phyloP scores from a whole-genome alignment of 768 basidiomycete species.

The Lentinus tigrinus region DNA sequence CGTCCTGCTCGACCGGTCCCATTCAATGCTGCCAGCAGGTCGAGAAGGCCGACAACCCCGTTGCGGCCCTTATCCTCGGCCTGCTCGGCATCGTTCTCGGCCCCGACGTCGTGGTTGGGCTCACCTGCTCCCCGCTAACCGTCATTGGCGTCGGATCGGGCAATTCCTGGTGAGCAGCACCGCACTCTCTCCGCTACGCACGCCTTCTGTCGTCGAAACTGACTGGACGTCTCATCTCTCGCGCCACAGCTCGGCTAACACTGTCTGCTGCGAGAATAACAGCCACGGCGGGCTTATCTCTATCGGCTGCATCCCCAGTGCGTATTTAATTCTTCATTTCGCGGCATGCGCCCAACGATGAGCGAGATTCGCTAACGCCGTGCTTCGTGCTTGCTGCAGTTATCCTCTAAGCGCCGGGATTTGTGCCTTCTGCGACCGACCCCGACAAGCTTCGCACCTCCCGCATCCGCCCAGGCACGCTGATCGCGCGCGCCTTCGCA shows the following conservation, averaged over 20 bases:
- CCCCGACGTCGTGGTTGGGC: constrained; percentile 1
- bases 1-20: constrained; percentile 13
- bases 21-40: constrained; percentile 18
- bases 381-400: no score
- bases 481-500: no score
- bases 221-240: background rate
- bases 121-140: constrained; percentile 12
- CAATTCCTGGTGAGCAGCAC: constrained; percentile 2
- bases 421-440: no score
- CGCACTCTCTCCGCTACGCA: no score
- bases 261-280: constrained; percentile 11
- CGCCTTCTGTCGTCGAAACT: no score
- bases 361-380: no score
- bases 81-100: constrained; percentile 12
- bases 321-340: background rate
- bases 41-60: background rate
- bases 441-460: no score
- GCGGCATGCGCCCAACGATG: no score
- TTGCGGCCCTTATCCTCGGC: background rate
- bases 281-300: constrained; percentile 2
- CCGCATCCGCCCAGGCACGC: no score
- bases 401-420: no score
- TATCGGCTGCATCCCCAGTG: constrained; percentile 7
- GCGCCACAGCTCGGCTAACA: background rate
- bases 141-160: constrained; percentile 6